phyloP scores from a whole-genome alignment of 345 rosid genomes.

The Boechera retrofracta region DNA sequence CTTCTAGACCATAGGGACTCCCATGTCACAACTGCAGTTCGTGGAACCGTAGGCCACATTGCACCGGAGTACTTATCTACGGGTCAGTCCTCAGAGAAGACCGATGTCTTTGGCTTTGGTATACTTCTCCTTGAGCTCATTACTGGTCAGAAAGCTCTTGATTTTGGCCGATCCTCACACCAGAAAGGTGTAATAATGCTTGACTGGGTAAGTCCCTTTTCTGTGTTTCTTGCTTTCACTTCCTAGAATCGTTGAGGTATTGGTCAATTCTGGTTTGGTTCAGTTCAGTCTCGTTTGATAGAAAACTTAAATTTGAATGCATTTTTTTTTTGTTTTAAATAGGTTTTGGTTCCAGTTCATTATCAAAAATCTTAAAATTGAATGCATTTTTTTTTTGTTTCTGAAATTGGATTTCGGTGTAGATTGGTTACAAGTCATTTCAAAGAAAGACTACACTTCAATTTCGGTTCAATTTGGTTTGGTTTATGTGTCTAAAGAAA shows the following conservation, averaged over 20 bases:
- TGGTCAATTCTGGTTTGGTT: not conserved
- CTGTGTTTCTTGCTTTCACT: conserved; percentile 31
- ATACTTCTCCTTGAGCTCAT: conserved; percentile 92
- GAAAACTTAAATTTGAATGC: not conserved
- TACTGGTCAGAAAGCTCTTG: conserved; percentile 88
- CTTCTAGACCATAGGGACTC: conserved; percentile 93
- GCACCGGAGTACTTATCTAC: conserved; percentile 95
- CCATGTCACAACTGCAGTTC: conserved; percentile 93
- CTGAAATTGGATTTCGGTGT: not conserved
- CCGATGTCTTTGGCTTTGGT: conserved; percentile 94
- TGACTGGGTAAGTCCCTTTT: conserved; percentile 68
- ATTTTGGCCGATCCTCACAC: conserved; percentile 82
- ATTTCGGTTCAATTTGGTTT: not conserved
- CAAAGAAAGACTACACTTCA: not conserved
- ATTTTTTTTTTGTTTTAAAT: too few relatives aligned
- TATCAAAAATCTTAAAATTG: not conserved
- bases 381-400: too few relatives aligned
- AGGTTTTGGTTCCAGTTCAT: too few relatives aligned
- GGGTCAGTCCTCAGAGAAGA: conserved; percentile 91
- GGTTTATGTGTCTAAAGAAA: not conserved
- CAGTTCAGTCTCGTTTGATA: not conserved
- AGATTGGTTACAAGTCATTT: not conserved
- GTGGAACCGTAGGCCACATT: conserved; percentile 94
- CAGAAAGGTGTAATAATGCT: conserved; percentile 97
- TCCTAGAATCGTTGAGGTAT: not conserved